Percentiles rank a stretch among this genome's conserved stretches.
phyloP scores from a whole-genome alignment of 1,284 basidiomycete species.

The Cryptococcus sp. region DNA sequence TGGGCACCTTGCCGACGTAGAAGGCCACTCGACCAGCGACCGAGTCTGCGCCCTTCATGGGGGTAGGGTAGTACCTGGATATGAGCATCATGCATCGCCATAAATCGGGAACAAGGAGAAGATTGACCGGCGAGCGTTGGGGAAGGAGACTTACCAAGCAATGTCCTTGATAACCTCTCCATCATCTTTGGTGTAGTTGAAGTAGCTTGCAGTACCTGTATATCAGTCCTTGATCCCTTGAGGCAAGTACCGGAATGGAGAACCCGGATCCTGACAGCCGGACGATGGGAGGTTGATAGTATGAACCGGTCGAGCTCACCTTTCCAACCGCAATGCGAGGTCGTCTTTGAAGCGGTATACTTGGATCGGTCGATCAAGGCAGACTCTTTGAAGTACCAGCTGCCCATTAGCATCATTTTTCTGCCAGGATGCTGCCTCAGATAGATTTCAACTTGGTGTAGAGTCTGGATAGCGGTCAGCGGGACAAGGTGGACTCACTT shows the following conservation, averaged over 20 bases:
- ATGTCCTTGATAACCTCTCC: slow-evolving; percentile 38
- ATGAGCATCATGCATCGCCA: not conserved
- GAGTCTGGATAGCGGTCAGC: not conserved
- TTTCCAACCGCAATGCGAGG: slow-evolving; percentile 38
- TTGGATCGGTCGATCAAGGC: slow-evolving; percentile 28
- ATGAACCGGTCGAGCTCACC: too few species aligned
- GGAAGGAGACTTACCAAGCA: slow-evolving; percentile 27
- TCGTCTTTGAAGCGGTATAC: slow-evolving; percentile 30
- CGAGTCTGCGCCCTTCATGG: slow-evolving; percentile 32
- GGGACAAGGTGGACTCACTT: slow-evolving; percentile 26
- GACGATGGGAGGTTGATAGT: not conserved
- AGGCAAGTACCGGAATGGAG: too few species aligned
- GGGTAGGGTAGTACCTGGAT: slow-evolving; percentile 36
- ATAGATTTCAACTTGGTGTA: not conserved
- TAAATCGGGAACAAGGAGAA: not conserved
- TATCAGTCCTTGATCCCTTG: not conserved
- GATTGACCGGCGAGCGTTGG: not conserved
- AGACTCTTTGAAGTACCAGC: slow-evolving; percentile 40
- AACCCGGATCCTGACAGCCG: too few species aligned
- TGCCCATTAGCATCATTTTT: too few species aligned
- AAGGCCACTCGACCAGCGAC: slow-evolving; percentile 38
- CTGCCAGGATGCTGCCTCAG: too few species aligned
- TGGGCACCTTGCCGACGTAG: slow-evolving; percentile 34
- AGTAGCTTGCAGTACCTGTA: slow-evolving; percentile 35
- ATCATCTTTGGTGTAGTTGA: slow-evolving; percentile 32